A percentile compares a stretch with the other conserved stretches of the same genome.
Evolutionary conservation across 257 asterid species (phyloP).

Genomic region (Avicennia marina): DNA sequence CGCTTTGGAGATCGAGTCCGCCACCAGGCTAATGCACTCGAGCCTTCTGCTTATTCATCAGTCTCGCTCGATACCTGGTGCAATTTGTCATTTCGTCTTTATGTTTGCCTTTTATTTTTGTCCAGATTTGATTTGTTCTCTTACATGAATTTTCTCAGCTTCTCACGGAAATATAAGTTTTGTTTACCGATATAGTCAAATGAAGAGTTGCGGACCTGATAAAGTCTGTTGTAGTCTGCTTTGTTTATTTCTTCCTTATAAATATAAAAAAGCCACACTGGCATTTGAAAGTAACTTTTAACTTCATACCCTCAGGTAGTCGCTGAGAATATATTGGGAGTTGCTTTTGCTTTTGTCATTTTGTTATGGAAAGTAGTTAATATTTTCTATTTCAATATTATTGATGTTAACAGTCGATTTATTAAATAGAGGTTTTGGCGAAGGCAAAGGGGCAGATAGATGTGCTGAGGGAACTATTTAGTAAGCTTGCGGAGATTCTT

Average conservation of each 20-base stretch:
- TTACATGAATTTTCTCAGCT: neutral
- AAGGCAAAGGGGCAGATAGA: slow-evolving; percentile 64
- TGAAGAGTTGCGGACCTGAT: too few relatives aligned
- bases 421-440: slow-evolving; percentile 64
- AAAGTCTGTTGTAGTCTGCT: too few relatives aligned
- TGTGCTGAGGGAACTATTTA: slow-evolving; percentile 48
- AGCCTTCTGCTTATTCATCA: slow-evolving; percentile 75
- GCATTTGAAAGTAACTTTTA: too few relatives aligned
- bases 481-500: slow-evolving; percentile 62
- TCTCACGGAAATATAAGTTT: too few relatives aligned
- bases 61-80: slow-evolving; percentile 64
- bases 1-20: slow-evolving; percentile 73
- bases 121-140: neutral
- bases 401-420: neutral
- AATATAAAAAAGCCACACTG: too few relatives aligned
- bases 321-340: too few relatives aligned
- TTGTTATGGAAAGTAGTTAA: too few relatives aligned
- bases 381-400: neutral
- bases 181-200: too few relatives aligned
- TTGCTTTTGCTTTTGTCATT: too few relatives aligned
- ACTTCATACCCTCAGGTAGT: too few relatives aligned
- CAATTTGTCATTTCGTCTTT: slow-evolving; percentile 1
- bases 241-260: too few relatives aligned
- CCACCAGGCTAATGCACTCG: slow-evolving; percentile 65
- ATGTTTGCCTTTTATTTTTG: neutral